Base-by-base conservation (phyloP, 257 asterid species). In the Nicotiana obtusifolia region DNA sequence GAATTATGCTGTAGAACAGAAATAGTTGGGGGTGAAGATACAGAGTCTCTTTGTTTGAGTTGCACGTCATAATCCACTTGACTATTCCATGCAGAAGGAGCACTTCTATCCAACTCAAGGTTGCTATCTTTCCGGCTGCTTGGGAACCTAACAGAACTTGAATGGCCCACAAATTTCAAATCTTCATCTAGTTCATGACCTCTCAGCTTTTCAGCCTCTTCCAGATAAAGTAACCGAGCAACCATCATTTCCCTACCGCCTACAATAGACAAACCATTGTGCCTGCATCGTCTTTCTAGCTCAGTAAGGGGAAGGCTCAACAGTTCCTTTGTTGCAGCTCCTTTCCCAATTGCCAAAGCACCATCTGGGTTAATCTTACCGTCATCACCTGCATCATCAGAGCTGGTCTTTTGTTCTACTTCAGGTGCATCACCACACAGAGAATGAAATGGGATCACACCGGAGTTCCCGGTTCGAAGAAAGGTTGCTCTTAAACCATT, bases 191-290 rank as follows among this genome's bases (percentile, higher is more conserved):
- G 80, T 78, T 94, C 97, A 82, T 81, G 89, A 79, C 92, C 94
- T 86, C 97, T 89, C 82, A 87, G 97, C 83, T 91, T 95, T 86
- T 95, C 99, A 0, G 98, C 98, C 84, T 93, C 99, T 84, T 93
- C 99, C 80, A 95, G 87, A 88, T 95, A 91, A 82, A 95, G 98
- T 80, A 95, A 87, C 67, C 97, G 90, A 20, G 97, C 97, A 67
- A 95, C 99, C 98, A 95, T 93, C 91, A 91, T 93, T 86, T 93
- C 97, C 86, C 97, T 85, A 54, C 99, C 98, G 82, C 99, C 98
- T 79, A 95, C 90, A 30, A 91, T 94, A 83, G 97, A 95, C 82
- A 93, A 81, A 56, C 98, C 98, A 85, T 92, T 92, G 84, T 94
- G 97, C 75, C 97, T 88, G 86, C 98, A 94, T 79, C 98, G 92